A percentile compares a stretch with the other conserved stretches of the same genome.
These are phyloP conservation scores for Pseudopyricularia cyperi DNA, from an alignment of 2,329 filamentous ascomycete species.

Conservation along the genomic window DNA sequence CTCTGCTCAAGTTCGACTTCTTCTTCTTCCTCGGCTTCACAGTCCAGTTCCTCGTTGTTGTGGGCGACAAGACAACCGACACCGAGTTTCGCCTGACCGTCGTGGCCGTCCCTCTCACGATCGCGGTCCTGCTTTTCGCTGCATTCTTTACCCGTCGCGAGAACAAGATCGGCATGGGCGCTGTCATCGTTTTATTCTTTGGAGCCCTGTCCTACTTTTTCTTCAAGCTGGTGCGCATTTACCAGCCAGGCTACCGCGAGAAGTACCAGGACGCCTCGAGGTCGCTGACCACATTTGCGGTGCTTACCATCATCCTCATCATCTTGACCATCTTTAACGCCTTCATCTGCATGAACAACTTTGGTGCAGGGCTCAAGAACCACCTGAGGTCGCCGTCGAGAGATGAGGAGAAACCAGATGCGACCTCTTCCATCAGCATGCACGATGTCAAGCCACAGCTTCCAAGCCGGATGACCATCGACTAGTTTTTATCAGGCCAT, in stretches of 20 bases:
- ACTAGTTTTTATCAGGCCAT: conserved; percentile 22
- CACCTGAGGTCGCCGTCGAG: conserved; percentile 30
- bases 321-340: conserved; percentile 80
- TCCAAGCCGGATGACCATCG: conserved; percentile 48
- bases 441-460: conserved; percentile 42
- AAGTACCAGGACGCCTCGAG: conserved; percentile 70
- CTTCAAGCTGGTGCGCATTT: conserved; percentile 97
- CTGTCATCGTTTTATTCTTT: conserved; percentile 74
- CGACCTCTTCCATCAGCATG: conserved; percentile 37
- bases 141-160: conserved; percentile 78
- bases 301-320: conserved; percentile 82
- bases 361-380: conserved; percentile 75
- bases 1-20: conserved; percentile 96
- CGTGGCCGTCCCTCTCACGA: conserved; percentile 81
- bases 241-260: conserved; percentile 43
- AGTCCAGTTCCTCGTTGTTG: conserved; percentile 92
- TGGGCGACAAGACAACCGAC: conserved; percentile 48
- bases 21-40: conserved; percentile 99
- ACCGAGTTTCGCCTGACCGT: conserved; percentile 78
- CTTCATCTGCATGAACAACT: conserved; percentile 79
- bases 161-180: conserved; percentile 62
- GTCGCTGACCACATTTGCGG: conserved; percentile 83
- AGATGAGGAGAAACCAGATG: conserved; percentile 38
- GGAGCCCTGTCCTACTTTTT: conserved; percentile 88
- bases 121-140: conserved; percentile 73